Percentiles rank a stretch among this genome's conserved stretches.
These are phyloP conservation scores for Houttuynia cordata DNA, from an alignment of 164 flowering plant species.

Conservation along the genomic window DNA sequence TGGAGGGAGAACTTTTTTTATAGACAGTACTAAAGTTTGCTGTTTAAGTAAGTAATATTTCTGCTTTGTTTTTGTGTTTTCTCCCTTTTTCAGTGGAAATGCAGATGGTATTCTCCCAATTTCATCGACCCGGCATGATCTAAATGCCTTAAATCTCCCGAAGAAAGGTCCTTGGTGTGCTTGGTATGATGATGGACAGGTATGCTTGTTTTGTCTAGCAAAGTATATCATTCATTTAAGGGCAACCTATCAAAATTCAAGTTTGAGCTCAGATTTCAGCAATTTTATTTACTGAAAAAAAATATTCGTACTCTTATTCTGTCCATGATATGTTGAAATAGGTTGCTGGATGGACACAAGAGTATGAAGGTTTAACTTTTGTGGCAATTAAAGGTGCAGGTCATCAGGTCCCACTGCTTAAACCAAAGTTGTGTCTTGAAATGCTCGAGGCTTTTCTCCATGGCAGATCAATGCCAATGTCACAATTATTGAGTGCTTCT, in stretches of 20 bases:
- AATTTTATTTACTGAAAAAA: too few species aligned
- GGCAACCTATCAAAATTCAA: not conserved
- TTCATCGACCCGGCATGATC: slow-evolving; percentile 77
- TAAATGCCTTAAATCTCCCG: slow-evolving; percentile 75
- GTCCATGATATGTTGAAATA: slow-evolving; percentile 10
- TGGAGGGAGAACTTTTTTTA: too few species aligned
- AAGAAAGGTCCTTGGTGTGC: slow-evolving; percentile 62
- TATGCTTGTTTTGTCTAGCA: too few species aligned
- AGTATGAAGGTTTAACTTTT: slow-evolving; percentile 62
- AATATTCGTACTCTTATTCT: too few species aligned
- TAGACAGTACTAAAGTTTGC: too few species aligned
- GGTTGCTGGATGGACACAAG: slow-evolving; percentile 93
- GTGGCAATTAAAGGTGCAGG: slow-evolving; percentile 85
- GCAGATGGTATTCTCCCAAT: slow-evolving; percentile 88
- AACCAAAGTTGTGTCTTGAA: slow-evolving; percentile 53
- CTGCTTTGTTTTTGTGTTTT: not conserved
- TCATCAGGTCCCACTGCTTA: slow-evolving; percentile 73
- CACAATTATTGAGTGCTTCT: slow-evolving; percentile 4
- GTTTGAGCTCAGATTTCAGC: not conserved
- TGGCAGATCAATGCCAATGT: slow-evolving; percentile 48
- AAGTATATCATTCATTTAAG: too few species aligned
- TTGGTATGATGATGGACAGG: slow-evolving; percentile 51
- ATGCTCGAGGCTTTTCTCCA: slow-evolving; percentile 47
- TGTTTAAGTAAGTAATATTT: not conserved
- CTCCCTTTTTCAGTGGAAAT: slow-evolving; percentile 53